These are phyloP conservation scores for Aspergillus versicolor DNA, from an alignment of 2,329 filamentous ascomycete species.

Conservation along the genomic window DNA sequence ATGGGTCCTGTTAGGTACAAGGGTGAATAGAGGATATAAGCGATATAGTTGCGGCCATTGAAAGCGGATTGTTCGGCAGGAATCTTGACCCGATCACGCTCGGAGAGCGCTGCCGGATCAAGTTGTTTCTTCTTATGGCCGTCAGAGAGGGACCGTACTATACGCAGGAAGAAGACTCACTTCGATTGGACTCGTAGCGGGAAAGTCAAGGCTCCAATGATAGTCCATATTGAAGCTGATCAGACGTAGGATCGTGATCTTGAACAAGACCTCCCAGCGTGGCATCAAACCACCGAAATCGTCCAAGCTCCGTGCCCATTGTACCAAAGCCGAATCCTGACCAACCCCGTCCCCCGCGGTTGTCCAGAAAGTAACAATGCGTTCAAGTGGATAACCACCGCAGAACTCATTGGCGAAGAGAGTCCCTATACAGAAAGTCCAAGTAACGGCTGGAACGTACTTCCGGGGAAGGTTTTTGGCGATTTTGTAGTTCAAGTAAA, in stretches of 20 bases:
- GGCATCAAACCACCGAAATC: conserved; percentile 77
- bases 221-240: conserved; percentile 98
- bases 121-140: conserved; percentile 93
- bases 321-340: conserved; percentile 49
- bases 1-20: conserved; percentile 92
- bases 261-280: conserved; percentile 97
- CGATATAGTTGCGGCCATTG: conserved; percentile 81
- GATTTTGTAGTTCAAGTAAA: conserved; percentile 79
- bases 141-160: conserved; percentile 24
- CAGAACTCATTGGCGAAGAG: conserved; percentile 89
- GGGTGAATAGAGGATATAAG: conserved; percentile 86
- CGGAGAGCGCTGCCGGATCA: conserved; percentile 81
- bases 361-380: conserved; percentile 57
- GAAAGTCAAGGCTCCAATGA: conserved; percentile 79
- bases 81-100: conserved; percentile 78
- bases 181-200: conserved; percentile 70
- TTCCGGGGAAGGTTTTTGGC: conserved; percentile 68
- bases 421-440: conserved; percentile 82
- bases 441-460: conserved; percentile 74
- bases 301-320: conserved; percentile 73
- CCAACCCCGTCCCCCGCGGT: conserved; percentile 29
- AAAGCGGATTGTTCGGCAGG: conserved; percentile 71
- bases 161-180: conserved; percentile 53
- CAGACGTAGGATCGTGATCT: conserved; percentile 85
- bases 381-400: conserved; percentile 71